phyloP scores from a whole-genome alignment of 495 filamentous ascomycete species.

The Penicillium mononematosum region DNA sequence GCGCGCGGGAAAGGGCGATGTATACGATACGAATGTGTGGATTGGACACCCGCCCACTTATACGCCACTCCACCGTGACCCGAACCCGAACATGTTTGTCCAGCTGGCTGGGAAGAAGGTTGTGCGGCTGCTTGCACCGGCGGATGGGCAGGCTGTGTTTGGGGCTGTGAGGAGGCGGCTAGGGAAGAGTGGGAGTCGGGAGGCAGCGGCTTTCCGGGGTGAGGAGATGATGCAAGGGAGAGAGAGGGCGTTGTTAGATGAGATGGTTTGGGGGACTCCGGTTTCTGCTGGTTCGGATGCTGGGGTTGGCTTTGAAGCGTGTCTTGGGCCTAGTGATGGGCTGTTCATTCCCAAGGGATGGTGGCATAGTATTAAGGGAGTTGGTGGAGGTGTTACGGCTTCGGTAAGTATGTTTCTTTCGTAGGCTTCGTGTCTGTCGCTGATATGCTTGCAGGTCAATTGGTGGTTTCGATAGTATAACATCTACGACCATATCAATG shows the following conservation, averaged over 20 bases:
- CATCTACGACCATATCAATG: not conserved
- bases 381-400: conserved; percentile 60
- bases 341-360: conserved; percentile 89
- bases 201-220: conserved; percentile 62
- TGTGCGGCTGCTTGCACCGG: conserved; percentile 67
- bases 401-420: conserved; percentile 53
- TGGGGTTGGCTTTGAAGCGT: conserved; percentile 53
- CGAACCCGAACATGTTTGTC: conserved; percentile 90
- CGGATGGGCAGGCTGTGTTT: conserved; percentile 61
- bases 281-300: conserved; percentile 18
- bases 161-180: conserved; percentile 49
- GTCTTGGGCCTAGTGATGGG: conserved; percentile 64
- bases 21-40: conserved; percentile 88
- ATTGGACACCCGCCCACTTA: conserved; percentile 80
- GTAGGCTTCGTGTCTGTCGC: conserved; percentile 19
- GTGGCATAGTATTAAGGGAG: conserved; percentile 92
- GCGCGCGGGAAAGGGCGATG: conserved; percentile 63
- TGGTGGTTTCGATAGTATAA: conserved; percentile 80
- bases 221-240: conserved; percentile 90
- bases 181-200: conserved; percentile 36
- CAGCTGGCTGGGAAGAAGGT: conserved; percentile 75
- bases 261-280: conserved; percentile 64
- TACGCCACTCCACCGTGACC: conserved; percentile 87
- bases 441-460: conserved; percentile 60
- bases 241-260: conserved; percentile 64